Evolutionary conservation across 768 basidiomycete genomes (phyloP).

Genomic region (Leccinum uliginosum): DNA sequence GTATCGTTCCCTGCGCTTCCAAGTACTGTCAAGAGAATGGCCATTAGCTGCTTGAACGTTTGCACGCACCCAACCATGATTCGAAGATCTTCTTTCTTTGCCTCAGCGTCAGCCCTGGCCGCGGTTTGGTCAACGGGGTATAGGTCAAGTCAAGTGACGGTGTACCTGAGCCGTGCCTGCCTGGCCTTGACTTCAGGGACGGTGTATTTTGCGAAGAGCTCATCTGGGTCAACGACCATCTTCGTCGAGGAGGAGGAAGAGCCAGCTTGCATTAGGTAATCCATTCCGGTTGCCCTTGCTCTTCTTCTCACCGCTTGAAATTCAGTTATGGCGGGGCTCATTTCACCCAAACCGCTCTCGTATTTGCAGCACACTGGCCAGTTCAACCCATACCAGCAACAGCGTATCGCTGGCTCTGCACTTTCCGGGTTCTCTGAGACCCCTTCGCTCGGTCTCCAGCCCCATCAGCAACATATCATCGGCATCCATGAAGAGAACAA

Average conservation of each 20-base stretch:
- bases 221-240: conserved; percentile 43
- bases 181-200: conserved; percentile 64
- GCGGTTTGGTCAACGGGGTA: conserved; percentile 1
- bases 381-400: conserved; percentile 59
- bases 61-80: conserved; percentile 87
- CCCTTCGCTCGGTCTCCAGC: conserved; percentile 51
- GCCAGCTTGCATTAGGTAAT: conserved; percentile 20
- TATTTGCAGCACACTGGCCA: conserved; percentile 60
- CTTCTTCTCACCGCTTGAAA: conserved; percentile 10
- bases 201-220: conserved; percentile 67
- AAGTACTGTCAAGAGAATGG: conserved; percentile 32
- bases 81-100: conserved; percentile 82
- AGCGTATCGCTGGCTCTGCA: conserved; percentile 27
- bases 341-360: conserved; percentile 58
- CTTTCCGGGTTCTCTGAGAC: conserved; percentile 54
- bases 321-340: conserved; percentile 52
- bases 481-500: conserved; percentile 66
- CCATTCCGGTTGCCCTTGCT: neutral
- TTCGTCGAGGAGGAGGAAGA: too few species aligned
- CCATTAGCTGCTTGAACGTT: neutral
- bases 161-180: conserved; percentile 66
- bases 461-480: conserved; percentile 52
- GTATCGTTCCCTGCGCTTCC: conserved; percentile 81
- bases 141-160: conserved; percentile 1
- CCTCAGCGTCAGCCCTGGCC: conserved; percentile 71